These are phyloP conservation scores for Trypethelium eluteriae DNA, from an alignment of 495 filamentous ascomycete genomes.

Conservation along the genomic window DNA sequence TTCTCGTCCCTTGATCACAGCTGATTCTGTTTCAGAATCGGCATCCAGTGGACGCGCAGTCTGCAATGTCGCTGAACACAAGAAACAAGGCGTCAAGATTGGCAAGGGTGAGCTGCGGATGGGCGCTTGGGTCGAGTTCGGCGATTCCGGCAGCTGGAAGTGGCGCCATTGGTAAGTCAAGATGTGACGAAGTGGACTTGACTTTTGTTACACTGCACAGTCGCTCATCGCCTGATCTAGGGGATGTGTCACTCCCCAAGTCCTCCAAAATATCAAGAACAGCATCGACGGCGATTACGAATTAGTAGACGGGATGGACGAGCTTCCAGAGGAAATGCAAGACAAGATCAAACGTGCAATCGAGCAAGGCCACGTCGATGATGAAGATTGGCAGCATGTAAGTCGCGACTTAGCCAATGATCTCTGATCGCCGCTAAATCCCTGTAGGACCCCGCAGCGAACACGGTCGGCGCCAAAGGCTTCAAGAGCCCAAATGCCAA, in stretches of 20 bases:
- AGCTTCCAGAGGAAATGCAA: constrained; percentile 53
- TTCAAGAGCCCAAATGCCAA: constrained; percentile 35
- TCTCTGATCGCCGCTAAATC: neutral
- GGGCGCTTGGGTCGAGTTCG: constrained; percentile 55
- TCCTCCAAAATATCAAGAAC: constrained; percentile 51
- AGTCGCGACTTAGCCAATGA: constrained; percentile 29
- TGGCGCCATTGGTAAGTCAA: constrained; percentile 72
- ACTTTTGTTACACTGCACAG: neutral
- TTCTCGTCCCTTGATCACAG: neutral
- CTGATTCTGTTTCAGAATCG: constrained; percentile 44
- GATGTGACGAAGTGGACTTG: neutral
- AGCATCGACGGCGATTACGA: constrained; percentile 61
- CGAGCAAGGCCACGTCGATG: constrained; percentile 61
- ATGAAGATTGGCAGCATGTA: constrained; percentile 74
- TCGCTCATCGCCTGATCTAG: constrained; percentile 34
- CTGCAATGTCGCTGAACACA: constrained; percentile 63
- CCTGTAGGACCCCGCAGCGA: constrained; percentile 21
- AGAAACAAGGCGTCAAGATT: constrained; percentile 57
- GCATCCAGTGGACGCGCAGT: constrained; percentile 54
- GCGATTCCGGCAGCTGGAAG: constrained; percentile 45
- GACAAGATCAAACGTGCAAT: constrained; percentile 57
- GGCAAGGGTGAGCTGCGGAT: constrained; percentile 66
- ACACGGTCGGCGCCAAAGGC: constrained; percentile 14
- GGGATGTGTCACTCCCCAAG: constrained; percentile 70
- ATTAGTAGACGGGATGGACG: constrained; percentile 71